A percentile compares a stretch with the other conserved stretches of the same genome.
These are phyloP conservation scores for Leptodermis oblonga DNA, from an alignment of 257 asterid species.

Conservation along the genomic window DNA sequence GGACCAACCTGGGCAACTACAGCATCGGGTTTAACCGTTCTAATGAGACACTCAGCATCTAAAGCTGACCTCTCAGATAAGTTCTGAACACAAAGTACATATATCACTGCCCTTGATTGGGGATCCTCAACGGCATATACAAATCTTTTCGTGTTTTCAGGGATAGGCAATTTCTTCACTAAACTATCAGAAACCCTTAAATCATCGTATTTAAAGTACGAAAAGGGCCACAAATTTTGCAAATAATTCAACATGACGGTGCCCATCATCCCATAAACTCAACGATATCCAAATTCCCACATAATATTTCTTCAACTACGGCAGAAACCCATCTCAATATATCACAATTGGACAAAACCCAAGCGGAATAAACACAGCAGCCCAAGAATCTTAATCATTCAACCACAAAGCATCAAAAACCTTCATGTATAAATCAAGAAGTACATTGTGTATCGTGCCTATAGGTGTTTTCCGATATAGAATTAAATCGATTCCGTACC, in stretches of 20 bases:
- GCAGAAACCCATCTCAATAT: neutral
- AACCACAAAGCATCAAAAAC: neutral
- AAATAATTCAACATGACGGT: conserved; percentile 43
- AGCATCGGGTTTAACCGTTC: conserved; percentile 79
- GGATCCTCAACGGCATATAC: conserved; percentile 76
- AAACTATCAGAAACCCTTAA: conserved; percentile 66
- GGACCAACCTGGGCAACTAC: conserved; percentile 77
- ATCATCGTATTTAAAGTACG: conserved; percentile 45
- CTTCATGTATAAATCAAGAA: neutral
- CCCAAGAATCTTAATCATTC: neutral
- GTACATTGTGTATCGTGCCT: neutral
- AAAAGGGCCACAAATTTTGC: conserved; percentile 72
- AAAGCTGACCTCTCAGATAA: conserved; percentile 73
- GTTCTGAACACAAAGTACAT: conserved; percentile 73
- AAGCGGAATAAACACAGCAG: neutral
- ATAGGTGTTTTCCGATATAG: neutral
- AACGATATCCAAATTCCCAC: conserved; percentile 2
- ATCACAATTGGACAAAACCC: neutral
- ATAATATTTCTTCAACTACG: conserved; percentile 3
- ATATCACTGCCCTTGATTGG: conserved; percentile 53
- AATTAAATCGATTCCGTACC: neutral
- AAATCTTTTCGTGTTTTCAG: conserved; percentile 72
- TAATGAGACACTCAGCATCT: conserved; percentile 73
- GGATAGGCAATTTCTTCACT: conserved; percentile 57
- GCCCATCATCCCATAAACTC: conserved; percentile 11